A percentile compares a stretch with the other conserved stretches of the same genome.
These are phyloP conservation scores for Sclerotiophoma versabilis DNA, from an alignment of 2,329 filamentous ascomycete species.

Conservation along the genomic window DNA sequence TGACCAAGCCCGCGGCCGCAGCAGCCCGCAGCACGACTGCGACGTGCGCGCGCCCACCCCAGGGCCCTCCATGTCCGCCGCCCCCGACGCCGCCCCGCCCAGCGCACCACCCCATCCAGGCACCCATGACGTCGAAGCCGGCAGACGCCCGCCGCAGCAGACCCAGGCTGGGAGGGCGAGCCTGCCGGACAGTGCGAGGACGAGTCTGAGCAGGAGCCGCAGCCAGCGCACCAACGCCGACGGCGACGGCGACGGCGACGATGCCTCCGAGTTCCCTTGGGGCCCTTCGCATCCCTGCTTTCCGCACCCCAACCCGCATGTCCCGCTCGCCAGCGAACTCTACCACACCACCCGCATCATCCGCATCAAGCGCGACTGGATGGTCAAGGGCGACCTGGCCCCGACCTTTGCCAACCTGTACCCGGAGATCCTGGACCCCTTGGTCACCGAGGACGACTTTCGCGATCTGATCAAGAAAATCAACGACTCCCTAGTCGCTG, in stretches of 20 bases:
- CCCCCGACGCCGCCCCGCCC: conserved; percentile 22
- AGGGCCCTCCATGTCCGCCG: conserved; percentile 35
- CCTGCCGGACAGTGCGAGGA: conserved; percentile 37
- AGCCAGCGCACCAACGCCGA: conserved; percentile 59
- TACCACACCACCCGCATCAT: conserved; percentile 86
- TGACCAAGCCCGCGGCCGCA: conserved; percentile 26
- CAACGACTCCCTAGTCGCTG: conserved; percentile 77
- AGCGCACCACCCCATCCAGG: conserved; percentile 22
- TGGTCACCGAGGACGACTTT: conserved; percentile 86
- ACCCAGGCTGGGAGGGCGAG: conserved; percentile 27
- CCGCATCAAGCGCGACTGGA: conserved; percentile 89
- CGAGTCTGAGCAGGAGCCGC: conserved; percentile 37
- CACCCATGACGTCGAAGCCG: conserved; percentile 37
- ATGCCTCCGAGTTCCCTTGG: conserved; percentile 74
- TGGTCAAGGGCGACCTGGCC: conserved; percentile 85
- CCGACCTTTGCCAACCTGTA: conserved; percentile 96
- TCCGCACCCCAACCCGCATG: conserved; percentile 91
- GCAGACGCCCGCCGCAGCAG: conserved; percentile 13
- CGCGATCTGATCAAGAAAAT: conserved; percentile 80
- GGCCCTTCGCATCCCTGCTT: conserved; percentile 93
- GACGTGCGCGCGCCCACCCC: conserved; percentile 34
- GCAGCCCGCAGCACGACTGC: conserved; percentile 32
- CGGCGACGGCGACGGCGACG: conserved; percentile 52
- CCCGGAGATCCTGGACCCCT: conserved; percentile 90
- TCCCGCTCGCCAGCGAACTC: conserved; percentile 76